Evolutionary conservation across 768 basidiomycete species (phyloP), one percentile per base, ranked within the genome.

Genomic region (Russula sp.): DNA sequence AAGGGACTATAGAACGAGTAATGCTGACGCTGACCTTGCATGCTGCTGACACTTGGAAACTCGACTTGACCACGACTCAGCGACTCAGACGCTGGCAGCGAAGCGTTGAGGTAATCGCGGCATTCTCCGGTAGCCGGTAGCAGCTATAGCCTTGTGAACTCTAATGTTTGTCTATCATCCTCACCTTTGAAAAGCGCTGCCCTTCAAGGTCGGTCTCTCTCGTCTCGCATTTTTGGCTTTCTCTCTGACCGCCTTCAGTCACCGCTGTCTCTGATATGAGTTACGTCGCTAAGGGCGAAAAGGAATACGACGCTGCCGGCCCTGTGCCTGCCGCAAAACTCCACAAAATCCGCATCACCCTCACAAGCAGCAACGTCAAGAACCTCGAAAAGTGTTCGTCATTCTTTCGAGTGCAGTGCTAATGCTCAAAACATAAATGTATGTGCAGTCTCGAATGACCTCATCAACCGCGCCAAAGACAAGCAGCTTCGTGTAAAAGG

Each of bases 401-500:
- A 13, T 8, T 60, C 38, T 38, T 62, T 34, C 7, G 16, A 42
- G 38, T 25, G 25, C 32, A 6, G 8, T 20, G 2, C 22, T 20
- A 9, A 25, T 39, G 13, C 32, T 53, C 25, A 39, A 14, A 20
- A 8, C 11, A 10, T 7, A 8, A 11, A 35, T 48, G 10, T 22
- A 29, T 25, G 14, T 39, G 36, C 41, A 99, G 96, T 99, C 85
- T 98, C 91, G 64, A 76, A 79, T 63, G 97, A 98, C 75, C 84
- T 99, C 73, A 91, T 99, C 78, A 94, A 94, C 85, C 87, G 96
- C 65, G 96, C 97, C 70, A 98, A 98, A 83, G 96, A 98, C 84
- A 95, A 95, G 83, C 92, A 98, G 76, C 93, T 99, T 73, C 91
- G 90, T 65, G 97, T 98, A 75, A 98, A 97, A 79, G 97, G 97